Conservation (phyloP, 78 protist species). For the Guillardia theta region DNA sequence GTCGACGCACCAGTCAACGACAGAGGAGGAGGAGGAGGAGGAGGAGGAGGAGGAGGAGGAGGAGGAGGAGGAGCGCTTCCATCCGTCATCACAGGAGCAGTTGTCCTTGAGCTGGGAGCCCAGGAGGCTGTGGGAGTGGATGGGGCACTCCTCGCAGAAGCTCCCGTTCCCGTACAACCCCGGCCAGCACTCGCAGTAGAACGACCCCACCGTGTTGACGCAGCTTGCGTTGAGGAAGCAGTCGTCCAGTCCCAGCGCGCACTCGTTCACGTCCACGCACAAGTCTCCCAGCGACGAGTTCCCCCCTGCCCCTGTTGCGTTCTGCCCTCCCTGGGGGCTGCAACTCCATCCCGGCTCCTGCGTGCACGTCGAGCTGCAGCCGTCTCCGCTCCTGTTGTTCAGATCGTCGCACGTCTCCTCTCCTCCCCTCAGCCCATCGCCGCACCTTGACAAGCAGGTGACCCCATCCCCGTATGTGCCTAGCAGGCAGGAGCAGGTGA, state of each 20-base stretch:
- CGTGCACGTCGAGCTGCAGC: background rate
- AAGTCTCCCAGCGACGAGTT: too few relatives aligned
- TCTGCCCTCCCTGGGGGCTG: too few relatives aligned
- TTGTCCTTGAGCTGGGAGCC: background rate
- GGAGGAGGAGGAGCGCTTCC: too few relatives aligned
- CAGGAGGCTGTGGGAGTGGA: background rate
- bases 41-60: too few relatives aligned
- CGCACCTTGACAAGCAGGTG: background rate
- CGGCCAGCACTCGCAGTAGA: slow-evolving; percentile 13
- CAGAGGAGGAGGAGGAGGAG: too few relatives aligned
- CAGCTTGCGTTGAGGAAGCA: slow-evolving; percentile 43
- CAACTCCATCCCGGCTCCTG: background rate
- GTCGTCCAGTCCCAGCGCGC: background rate
- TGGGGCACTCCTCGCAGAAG: background rate
- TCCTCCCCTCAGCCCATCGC: background rate
- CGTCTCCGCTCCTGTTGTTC: background rate
- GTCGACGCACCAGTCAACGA: background rate
- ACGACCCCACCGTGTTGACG: slow-evolving; percentile 20
- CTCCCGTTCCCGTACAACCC: background rate
- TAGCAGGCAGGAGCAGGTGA: background rate
- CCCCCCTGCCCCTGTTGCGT: background rate
- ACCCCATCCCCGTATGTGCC: background rate
- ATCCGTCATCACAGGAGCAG: background rate
- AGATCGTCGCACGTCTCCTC: background rate
- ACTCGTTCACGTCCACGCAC: slow-evolving; percentile 50